Base-by-base conservation (phyloP, 768 basidiomycete genomes). In the Kwoniella europaea region DNA sequence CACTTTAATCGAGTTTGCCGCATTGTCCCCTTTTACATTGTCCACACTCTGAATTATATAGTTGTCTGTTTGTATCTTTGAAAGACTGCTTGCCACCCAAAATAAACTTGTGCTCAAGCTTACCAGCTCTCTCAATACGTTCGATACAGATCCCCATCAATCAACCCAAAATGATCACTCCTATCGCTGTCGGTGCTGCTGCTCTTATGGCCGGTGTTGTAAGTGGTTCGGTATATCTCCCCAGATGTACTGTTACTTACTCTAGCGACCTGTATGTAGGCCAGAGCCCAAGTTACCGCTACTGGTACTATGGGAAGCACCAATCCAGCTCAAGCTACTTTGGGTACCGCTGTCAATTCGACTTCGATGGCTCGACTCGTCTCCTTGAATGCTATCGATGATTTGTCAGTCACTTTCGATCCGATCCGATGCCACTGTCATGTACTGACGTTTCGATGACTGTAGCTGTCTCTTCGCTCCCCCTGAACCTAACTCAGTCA, bases 291-390 rank as follows among this genome's bases (percentile, higher is more conserved):
- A 71, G 82, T 82, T 63, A 82, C 82, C 69, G 82, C 82, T 53
- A 78, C 82, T 54, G 78, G 78, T 27, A 80, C 79, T 29, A 76
- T 77, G 77, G 79, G 79, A 53, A 35, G 58, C 9, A 80, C 79
- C 74, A 80, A 83, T 74, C 81, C 82, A 43, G 54, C 81, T 44
- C 68, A 68, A 16, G 76, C 82, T 53, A 75, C 76, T 57, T 35
- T 80, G 46, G 79, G 79, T n/a, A 80, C 80, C 2, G n/a, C 79
- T 35, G 74, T 84, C 77, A 82, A 84, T 76, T 81, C 82, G 66
- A 82, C 79, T 58, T 81, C 79, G 18, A 72, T 75, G 69, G 65
- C 83, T 60, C 74, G 84, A 43, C 74, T 84, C 43, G 24, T 82
- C 13, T 78, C 81, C 18, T 52, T 84, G 57, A 84, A 84, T 76